A percentile compares a stretch with the other conserved stretches of the same genome.
phyloP scores from a whole-genome alignment of 176 grass and related monocot genomes.

The Saccharum officinarum region DNA sequence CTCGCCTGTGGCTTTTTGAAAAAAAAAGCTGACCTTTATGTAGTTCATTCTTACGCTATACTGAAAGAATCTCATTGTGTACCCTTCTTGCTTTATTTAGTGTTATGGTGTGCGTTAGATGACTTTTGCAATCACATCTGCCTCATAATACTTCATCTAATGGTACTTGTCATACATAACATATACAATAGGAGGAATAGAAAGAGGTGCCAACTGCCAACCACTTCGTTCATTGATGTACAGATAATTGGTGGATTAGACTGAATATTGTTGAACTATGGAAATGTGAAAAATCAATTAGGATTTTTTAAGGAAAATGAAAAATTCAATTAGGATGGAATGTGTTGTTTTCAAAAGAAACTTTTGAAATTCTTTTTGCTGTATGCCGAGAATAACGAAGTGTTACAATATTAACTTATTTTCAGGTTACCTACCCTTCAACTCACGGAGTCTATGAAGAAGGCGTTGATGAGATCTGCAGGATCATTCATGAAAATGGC shows the following conservation, averaged over 20 bases:
- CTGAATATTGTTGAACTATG: not conserved
- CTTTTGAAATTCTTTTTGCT: not conserved
- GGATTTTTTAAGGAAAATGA: not conserved
- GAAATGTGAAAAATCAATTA: slow-evolving; percentile 5
- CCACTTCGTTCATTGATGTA: not conserved
- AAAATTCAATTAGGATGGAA: not conserved
- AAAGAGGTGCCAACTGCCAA: not conserved
- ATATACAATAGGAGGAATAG: slow-evolving; percentile 17
- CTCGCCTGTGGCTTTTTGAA: not conserved
- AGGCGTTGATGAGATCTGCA: slow-evolving; percentile 99
- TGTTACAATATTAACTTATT: slow-evolving; percentile 29
- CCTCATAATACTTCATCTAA: not conserved
- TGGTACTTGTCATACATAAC: not conserved
- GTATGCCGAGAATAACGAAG: not conserved
- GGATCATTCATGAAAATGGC: slow-evolving; percentile 93
- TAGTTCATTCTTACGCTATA: slow-evolving; percentile 10
- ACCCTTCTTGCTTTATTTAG: not conserved
- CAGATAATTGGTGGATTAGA: slow-evolving; percentile 9
- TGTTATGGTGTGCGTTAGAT: not conserved
- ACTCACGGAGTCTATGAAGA: slow-evolving; percentile 99
- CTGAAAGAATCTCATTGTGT: not conserved
- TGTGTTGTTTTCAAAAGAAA: not conserved
- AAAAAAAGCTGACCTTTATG: not conserved
- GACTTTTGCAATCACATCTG: not conserved
- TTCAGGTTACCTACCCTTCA: slow-evolving; percentile 98